These are phyloP conservation scores for Amanita brunnescens DNA, from an alignment of 768 basidiomycete species.

Conservation along the genomic window DNA sequence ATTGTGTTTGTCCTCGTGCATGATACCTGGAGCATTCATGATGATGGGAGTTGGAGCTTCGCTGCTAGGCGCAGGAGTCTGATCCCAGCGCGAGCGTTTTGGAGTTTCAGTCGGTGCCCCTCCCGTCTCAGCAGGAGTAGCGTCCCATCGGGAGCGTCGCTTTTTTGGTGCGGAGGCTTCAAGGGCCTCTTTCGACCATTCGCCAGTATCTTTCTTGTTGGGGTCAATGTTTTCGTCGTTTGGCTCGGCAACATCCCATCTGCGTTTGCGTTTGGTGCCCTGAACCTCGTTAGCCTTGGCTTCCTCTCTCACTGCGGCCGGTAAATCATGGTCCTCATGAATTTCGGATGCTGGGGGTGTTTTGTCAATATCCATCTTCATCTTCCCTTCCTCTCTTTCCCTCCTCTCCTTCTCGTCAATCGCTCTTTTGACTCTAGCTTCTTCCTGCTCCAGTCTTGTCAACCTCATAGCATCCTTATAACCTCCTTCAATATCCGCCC, in stretches of 20 bases:
- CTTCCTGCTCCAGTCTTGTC: conserved; percentile 88
- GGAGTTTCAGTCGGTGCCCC: conserved; percentile 56
- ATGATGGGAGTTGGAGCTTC: conserved; percentile 70
- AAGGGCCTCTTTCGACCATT: conserved; percentile 70
- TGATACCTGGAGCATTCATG: conserved; percentile 80
- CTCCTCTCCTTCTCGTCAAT: conserved; percentile 86
- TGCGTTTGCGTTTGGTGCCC: conserved; percentile 62
- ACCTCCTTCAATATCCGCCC: conserved; percentile 67
- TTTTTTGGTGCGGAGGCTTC: conserved; percentile 79
- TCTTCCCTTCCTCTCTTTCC: conserved; percentile 60
- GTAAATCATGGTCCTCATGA: conserved; percentile 61
- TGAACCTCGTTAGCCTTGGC: conserved; percentile 25
- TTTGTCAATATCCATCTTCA: conserved; percentile 85
- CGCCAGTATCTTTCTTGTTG: conserved; percentile 47
- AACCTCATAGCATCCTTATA: conserved; percentile 97
- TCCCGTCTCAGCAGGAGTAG: conserved; percentile 74
- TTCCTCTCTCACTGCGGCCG: conserved; percentile 45
- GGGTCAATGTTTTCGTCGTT: conserved; percentile 60
- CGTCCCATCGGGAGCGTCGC: conserved; percentile 94
- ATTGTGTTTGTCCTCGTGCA: conserved; percentile 94
- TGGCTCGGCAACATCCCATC: conserved; percentile 69
- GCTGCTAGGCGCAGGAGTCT: conserved; percentile 63
- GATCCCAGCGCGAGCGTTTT: conserved; percentile 95
- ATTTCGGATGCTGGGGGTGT: conserved; percentile 83
- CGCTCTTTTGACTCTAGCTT: conserved; percentile 68